phyloP scores from a whole-genome alignment of 352 stramenopile genomes.

The Peronosclerospora sorghi region DNA sequence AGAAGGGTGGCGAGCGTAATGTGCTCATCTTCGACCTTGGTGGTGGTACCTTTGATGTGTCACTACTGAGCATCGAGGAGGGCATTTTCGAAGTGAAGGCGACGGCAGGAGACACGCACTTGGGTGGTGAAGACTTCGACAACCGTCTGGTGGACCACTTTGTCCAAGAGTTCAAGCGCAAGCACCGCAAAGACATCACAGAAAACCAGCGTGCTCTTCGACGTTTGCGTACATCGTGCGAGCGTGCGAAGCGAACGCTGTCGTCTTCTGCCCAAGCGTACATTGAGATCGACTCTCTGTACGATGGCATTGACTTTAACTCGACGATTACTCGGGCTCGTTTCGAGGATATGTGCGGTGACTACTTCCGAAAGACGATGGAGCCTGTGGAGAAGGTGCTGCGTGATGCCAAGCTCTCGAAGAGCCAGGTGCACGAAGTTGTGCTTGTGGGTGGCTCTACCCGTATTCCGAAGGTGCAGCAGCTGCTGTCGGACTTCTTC shows the following conservation, averaged over 20 bases:
- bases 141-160: too few relatives aligned
- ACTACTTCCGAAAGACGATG: slow-evolving; percentile 88
- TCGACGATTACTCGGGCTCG: slow-evolving; percentile 84
- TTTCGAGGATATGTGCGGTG: slow-evolving; percentile 84
- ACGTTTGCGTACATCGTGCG: slow-evolving; percentile 88
- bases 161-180: slow-evolving; percentile 86
- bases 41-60: too few relatives aligned
- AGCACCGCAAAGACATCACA: slow-evolving; percentile 80
- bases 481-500: slow-evolving; percentile 50
- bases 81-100: slow-evolving; percentile 94
- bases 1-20: slow-evolving; percentile 90
- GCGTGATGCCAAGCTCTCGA: slow-evolving; percentile 80
- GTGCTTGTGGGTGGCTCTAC: slow-evolving; percentile 74
- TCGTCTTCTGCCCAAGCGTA: slow-evolving; percentile 90
- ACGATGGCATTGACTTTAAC: slow-evolving; percentile 90
- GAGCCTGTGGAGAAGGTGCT: slow-evolving; percentile 83
- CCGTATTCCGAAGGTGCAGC: slow-evolving; percentile 58
- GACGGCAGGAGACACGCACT: slow-evolving; percentile 89
- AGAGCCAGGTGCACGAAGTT: slow-evolving; percentile 71
- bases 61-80: too few relatives aligned
- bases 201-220: slow-evolving; percentile 84
- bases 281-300: slow-evolving; percentile 91
- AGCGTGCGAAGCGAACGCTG: slow-evolving; percentile 91
- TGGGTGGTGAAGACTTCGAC: too few relatives aligned
- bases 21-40: slow-evolving; percentile 95